A percentile compares a stretch with the other conserved stretches of the same genome.
phyloP scores from a whole-genome alignment of 495 filamentous ascomycete species.

The Gamarada debralockiae region DNA sequence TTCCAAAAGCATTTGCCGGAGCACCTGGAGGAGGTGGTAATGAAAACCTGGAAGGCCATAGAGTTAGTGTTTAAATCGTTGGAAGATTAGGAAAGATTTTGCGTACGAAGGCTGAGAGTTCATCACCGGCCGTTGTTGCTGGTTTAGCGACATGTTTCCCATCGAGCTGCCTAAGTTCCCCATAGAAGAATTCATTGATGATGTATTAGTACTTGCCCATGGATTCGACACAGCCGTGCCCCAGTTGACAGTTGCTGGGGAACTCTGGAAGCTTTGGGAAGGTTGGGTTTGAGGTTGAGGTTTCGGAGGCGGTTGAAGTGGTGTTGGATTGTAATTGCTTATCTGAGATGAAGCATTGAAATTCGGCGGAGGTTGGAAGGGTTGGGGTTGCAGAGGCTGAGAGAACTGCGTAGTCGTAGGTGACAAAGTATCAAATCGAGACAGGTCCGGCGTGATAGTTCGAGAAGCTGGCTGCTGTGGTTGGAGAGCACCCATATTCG shows the following conservation, averaged over 20 bases:
- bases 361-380: slow-evolving; percentile 10
- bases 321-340: slow-evolving; percentile 4
- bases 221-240: slow-evolving; percentile 22
- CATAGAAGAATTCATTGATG: slow-evolving; percentile 21
- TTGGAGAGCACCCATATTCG: slow-evolving; percentile 30
- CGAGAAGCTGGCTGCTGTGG: slow-evolving; percentile 40
- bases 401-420: slow-evolving; percentile 51
- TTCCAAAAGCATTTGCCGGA: slow-evolving; percentile 31
- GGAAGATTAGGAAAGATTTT: slow-evolving; percentile 1
- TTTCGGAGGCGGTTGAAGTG: slow-evolving; percentile 6
- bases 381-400: slow-evolving; percentile 42
- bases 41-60: slow-evolving; percentile 33
- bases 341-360: slow-evolving; percentile 9
- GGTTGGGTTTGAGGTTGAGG: neutral
- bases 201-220: slow-evolving; percentile 18
- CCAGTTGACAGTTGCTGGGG: slow-evolving; percentile 15
- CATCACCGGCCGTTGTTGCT: slow-evolving; percentile 15
- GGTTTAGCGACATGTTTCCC: slow-evolving; percentile 21
- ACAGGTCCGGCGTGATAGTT: slow-evolving; percentile 53
- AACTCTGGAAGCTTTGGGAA: neutral
- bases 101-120: slow-evolving; percentile 22
- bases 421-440: slow-evolving; percentile 40
- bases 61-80: too few species aligned
- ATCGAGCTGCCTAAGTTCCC: slow-evolving; percentile 28
- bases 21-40: slow-evolving; percentile 44